A percentile compares a stretch with the other conserved stretches of the same genome.
Conservation (phyloP, 2,329 filamentous ascomycete genomes). For the Myriosclerotinia duriaeana region DNA sequence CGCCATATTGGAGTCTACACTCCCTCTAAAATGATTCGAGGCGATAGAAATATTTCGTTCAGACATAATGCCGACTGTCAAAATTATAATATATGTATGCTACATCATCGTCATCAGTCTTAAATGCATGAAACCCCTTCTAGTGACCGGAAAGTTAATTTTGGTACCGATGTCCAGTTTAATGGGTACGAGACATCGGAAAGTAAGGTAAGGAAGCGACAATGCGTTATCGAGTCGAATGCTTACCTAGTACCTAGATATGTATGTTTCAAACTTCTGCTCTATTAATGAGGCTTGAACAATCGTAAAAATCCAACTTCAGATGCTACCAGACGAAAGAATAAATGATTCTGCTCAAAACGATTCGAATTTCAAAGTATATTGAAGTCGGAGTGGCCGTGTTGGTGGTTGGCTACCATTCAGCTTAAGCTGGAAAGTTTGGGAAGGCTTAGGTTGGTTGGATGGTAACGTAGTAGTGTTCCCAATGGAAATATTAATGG, state of each 20-base stretch:
- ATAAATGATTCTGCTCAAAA: not conserved
- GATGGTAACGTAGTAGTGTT: constrained; percentile 12
- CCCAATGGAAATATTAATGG: constrained; percentile 7
- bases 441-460: constrained; percentile 6
- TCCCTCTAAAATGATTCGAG: constrained; percentile 20
- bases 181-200: constrained; percentile 21
- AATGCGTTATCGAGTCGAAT: constrained; percentile 26
- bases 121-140: not conserved
- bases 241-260: constrained; percentile 17
- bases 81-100: constrained; percentile 9
- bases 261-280: constrained; percentile 13
- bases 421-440: not conserved
- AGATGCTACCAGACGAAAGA: not conserved
- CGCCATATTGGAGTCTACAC: constrained; percentile 24
- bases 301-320: not conserved
- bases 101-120: constrained; percentile 23
- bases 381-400: constrained; percentile 21
- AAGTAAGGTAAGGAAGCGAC: constrained; percentile 24
- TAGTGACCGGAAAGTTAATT: constrained; percentile 24
- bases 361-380: not conserved
- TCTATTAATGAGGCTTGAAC: constrained; percentile 11
- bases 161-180: constrained; percentile 25
- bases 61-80: constrained; percentile 4
- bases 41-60: constrained; percentile 24
- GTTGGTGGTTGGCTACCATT: constrained; percentile 15